A percentile compares a stretch with the other conserved stretches of the same genome.
Evolutionary conservation across 164 flowering plant species (phyloP).

Genomic region (Echeveria elegans): DNA sequence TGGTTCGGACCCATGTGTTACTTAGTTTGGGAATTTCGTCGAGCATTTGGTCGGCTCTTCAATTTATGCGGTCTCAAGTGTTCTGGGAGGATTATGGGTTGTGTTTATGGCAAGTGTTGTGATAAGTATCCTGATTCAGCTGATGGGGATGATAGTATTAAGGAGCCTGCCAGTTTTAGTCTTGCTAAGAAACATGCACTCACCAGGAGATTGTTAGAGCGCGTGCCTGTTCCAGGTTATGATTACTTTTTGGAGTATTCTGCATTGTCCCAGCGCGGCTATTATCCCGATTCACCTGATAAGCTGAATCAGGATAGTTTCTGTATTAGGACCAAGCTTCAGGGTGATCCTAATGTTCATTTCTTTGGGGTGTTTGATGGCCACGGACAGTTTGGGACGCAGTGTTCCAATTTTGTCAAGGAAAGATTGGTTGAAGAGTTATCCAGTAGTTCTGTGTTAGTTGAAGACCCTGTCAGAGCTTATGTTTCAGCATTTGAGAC

Average conservation of each 20-base stretch:
- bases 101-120: conserved; percentile 72
- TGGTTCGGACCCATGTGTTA: conserved; percentile 4
- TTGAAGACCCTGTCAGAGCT: conserved; percentile 71
- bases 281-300: conserved; percentile 80
- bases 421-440: conserved; percentile 63
- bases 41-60: conserved; percentile 13
- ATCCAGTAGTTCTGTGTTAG: conserved; percentile 40
- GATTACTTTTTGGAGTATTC: conserved; percentile 56
- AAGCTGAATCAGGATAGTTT: conserved; percentile 88
- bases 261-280: conserved; percentile 66
- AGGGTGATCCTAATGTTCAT: conserved; percentile 83
- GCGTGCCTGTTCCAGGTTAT: conserved; percentile 57
- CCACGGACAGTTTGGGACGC: conserved; percentile 75
- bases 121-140: conserved; percentile 36
- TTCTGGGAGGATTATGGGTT: conserved; percentile 46
- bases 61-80: neutral
- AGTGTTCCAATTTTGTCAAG: conserved; percentile 76
- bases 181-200: conserved; percentile 14
- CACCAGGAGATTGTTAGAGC: conserved; percentile 42
- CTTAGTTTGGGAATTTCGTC: conserved; percentile 15
- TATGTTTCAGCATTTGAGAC: conserved; percentile 49
- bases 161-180: conserved; percentile 10
- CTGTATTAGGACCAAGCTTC: conserved; percentile 57
- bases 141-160: conserved; percentile 23
- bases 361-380: conserved; percentile 99